Evolutionary conservation across 140 eudicot genomes (phyloP), one percentile per base, ranked within the genome.

Genomic region (Bidens hawaiensis): DNA sequence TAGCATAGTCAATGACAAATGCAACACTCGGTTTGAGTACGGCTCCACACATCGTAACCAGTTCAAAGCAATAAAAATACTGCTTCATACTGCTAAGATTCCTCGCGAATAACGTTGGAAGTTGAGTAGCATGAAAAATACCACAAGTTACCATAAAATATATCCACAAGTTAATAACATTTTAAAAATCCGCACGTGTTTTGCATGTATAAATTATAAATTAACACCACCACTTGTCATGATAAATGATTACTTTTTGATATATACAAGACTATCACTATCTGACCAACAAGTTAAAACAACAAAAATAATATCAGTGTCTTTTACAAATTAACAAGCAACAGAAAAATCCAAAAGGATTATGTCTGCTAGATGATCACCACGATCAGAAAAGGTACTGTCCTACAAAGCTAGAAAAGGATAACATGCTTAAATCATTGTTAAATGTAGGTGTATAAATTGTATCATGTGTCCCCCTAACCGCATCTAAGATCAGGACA

Each of bases 1-100:
- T 76, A 83, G 81, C 77, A 76, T 76, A 78, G 67, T 86, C 82
- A 76, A 81, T 83, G 70, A 71, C 79, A 67, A 60, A 51, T 74
- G 67, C 49, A 80, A 78, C 72, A 76, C 81, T 34, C 81, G 70
- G 72, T 50, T 43, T 67, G 62, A 53, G 27, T 63, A 70, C 61
- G 58, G 82, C 77, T 71, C 68, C 70, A 76, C 72, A 71, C 78
- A 71, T 73, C 49, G 67, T 46, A 71, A 47, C 81, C 74, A 34
- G 41, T 21, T 34, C 23, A 66, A 63, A 67, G 49, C 73, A 69
- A 62, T 34, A 61, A 68, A n/a, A n/a, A 59, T 41, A 53, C 17
- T 53, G 56, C 53, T 71, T 56, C 62, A 23, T 15, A 62, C 49
- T 16, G 55, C 51, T 62, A 62, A 22, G 46, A 75, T 31, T 36